Base-by-base conservation (phyloP, 2,329 filamentous ascomycete genomes). In the Paecilomyces variotii region DNA sequence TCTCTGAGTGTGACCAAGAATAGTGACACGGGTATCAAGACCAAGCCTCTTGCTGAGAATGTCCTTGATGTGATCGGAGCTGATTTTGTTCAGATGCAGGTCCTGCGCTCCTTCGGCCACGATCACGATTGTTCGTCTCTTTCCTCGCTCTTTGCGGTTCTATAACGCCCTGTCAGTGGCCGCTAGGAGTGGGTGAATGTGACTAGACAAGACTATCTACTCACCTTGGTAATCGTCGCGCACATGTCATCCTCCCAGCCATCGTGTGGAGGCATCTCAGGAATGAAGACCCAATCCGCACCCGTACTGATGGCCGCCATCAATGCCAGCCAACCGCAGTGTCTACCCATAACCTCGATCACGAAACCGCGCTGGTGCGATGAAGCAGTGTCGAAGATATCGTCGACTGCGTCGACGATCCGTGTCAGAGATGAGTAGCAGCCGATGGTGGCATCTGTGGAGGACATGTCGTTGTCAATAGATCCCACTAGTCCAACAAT, bases 391-490 rank as follows among this genome's bases (percentile, higher is more conserved):
- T 99, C 93, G 67, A 99, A 79, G 28, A 79, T 96, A 70, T 91
- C 93, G 78, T 99, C 94, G 59, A 99, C 90, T 70, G 93, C 90
- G 72, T 97, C 89, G 77, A 93, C 97, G 67, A 99, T 96, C 60
- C 93, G 87, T 54, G 89, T 86, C 58, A 99, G 84, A 26, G 94
- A 94, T 51, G 92, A 96, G 79, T 96, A 97, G 74, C 90, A 95
- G 58, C 94, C 94, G 72, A 99, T 97, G 32, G 94, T 99, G 60
- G 94, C 93, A 75, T 99, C 94, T 11, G 94, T 99, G 63, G 91
- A 91, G 55, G 92, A 95, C 76, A 99, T 88, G 72, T 99, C 94
- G 72, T 99, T 99, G 81, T 99, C 94, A 70, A 99, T 99, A 57
- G 91, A 96, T 59, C 94, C 94, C 28, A 99, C 94, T 56, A 97